Base-by-base conservation (phyloP, 2,329 filamentous ascomycete species). In the Lasiodiplodia sp. region DNA sequence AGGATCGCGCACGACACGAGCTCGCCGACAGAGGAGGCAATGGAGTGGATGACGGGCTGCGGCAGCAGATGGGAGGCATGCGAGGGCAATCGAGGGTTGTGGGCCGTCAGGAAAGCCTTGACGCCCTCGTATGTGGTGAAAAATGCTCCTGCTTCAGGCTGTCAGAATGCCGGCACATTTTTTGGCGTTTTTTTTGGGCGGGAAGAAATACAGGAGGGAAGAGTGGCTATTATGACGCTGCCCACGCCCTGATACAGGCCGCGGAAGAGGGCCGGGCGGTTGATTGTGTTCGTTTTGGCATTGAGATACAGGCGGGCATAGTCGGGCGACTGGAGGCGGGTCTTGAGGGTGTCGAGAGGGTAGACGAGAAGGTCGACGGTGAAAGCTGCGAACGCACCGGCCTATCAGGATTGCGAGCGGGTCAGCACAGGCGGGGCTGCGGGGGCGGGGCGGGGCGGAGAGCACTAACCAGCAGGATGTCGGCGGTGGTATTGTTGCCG, bases 271-370 rank as follows among this genome's bases (percentile, higher is more conserved):
- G 86, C 78, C 66, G 85, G 83, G 69, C 83, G 83, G 55, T 85
- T 87, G 38, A 88, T 79, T 1, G 83, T 83, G 16, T 86, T 85
- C 25, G 87, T 86, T 1, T 81, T 80, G 18, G 84, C 84, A 80
- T 90, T 81, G 70, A 83, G 85, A 76, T 90, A 95, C 0, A 90
- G 84, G 62, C 86, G 86, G 47, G 88, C 82, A 80, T 94, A 96
- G 74, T 94, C 87, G 14, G 89, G 90, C 66, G 91, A 93, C 78
- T 97, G 94, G 58, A 93, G 86, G 11, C 94, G 88, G 8, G 94
- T 97, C 78, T 97, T 97, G 74, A 97, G 84, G 0, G 94, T 97
- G 77, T 97, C 94, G 18, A 97, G 84, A 0, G 94, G 94, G 75
- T 96, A 97, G 44, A 97, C 88, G 18, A 97, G 84, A 60, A 96